Evolutionary conservation across 2,329 filamentous ascomycete species (phyloP), one percentile per base, ranked within the genome.

Genomic region (Ophiobolus disseminans): DNA sequence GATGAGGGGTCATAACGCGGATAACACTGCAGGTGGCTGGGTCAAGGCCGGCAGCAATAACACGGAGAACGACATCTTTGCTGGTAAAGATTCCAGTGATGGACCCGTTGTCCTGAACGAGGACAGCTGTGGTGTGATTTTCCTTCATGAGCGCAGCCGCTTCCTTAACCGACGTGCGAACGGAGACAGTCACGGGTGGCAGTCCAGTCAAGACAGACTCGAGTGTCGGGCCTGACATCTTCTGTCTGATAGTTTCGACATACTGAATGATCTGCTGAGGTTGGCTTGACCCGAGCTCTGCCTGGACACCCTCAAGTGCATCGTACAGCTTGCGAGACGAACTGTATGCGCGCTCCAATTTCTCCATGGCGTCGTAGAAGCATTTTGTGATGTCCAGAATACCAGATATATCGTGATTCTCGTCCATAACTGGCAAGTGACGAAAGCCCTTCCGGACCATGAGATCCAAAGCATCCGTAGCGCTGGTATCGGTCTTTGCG

Each of bases 301-400:
- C 96, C 76, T 99, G 94, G 3, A 99, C 94, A 74, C 94, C 94
- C 76, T 99, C 94, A 49, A 99, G 79, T 25, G 94, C 94, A 79
- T 97, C 94, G 74, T 99, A 97, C 17, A 99, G 83, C 76, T 97
- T 96, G 62, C 94, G 86, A n/a, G 94, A 99, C 13, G 94, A 97
- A 58, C 91, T 91, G 74, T 99, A 99, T 40, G 94, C 94, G 41
- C 94, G 88, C 80, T 99, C 94, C 52, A 99, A 80, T 80, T 99
- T 99, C 80, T 99, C 94, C 94, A 99, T 99, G 34, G 94, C 94
- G 76, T 99, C 94, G 76, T 99, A 99, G 76, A 99, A 99, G 77
- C 94, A 99, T 77, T 97, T 99, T 48, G 94, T 99, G 65, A 99
- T 99, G 75, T 99, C 94, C 45, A 99, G 80, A 60, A 99, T 92